Base-by-base conservation (phyloP, 2,329 filamentous ascomycete genomes). In the Pseudocercospora macadamiae region DNA sequence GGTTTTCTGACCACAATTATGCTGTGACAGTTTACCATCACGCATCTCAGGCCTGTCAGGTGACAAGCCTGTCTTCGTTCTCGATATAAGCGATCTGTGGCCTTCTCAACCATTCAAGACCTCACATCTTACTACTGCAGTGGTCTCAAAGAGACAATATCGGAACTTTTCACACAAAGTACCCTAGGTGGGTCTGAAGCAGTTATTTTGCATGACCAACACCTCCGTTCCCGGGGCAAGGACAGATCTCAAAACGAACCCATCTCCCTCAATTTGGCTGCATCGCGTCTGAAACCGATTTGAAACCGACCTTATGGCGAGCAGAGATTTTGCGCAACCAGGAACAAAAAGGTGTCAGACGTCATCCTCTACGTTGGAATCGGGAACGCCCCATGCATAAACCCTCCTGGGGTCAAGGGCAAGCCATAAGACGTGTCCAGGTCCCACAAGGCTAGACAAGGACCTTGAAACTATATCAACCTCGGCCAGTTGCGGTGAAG, bases 231-330 rank as follows among this genome's bases (percentile, higher is more conserved):
- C 16, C 45, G 37, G 54, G 30, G 19, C 21, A 23, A 36, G 49
- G 21, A 53, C 49, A 26, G 51, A 51, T 59, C 55, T 36, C 51
- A 39, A 37, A 54, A 49, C 44, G 48, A 21, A 25, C 30, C 51
- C 45, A 42, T 8, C 47, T 44, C 32, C 55, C 39, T 39, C 55
- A 44, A 54, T 51, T 21, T 34, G 42, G 51, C 44, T 49, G 51
- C 56, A 48, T 45, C 26, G 25, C 51, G 5, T 36, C 51, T 59
- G 52, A 60, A 56, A 60, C 57, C 52, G 53, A 55, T 44, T 28
- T 55, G 55, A 52, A 53, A 53, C 55, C 37, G 55, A 52, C 51
- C 48, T 55, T 60, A 8, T 18, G 23, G 57, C 57, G 53, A 55
- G 37, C n/a, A 51, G 44, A 58, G 26, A 52, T 53, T 53, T 53